Percentiles rank a stretch among this genome's conserved stretches.
Evolutionary conservation across 1,139 yeast species (phyloP).

Genomic region (Geotrichum europaeum): DNA sequence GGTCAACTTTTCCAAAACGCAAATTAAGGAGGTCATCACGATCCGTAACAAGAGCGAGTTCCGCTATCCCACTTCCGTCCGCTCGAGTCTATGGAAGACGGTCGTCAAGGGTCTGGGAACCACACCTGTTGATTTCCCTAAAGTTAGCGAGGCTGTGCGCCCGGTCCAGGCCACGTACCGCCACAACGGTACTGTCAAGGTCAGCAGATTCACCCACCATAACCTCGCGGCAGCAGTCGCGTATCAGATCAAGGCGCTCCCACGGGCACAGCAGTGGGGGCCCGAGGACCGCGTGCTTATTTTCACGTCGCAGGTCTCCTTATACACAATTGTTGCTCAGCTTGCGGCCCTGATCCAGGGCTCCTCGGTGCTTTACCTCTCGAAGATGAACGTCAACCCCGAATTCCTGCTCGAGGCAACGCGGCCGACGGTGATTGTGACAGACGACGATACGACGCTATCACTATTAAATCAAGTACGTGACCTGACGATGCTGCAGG

Average conservation of each 20-base stretch:
- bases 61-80: background rate
- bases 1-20: slow-evolving; percentile 1
- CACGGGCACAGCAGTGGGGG: slow-evolving; percentile 30
- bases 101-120: background rate
- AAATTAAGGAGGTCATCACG: background rate
- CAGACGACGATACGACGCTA: slow-evolving; percentile 30
- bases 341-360: slow-evolving; percentile 33
- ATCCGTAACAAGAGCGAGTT: background rate
- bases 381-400: slow-evolving; percentile 26
- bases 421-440: slow-evolving; percentile 29
- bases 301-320: slow-evolving; percentile 28
- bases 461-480: slow-evolving; percentile 25
- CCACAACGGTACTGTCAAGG: background rate
- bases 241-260: slow-evolving; percentile 34
- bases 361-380: slow-evolving; percentile 28
- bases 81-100: slow-evolving; percentile 1
- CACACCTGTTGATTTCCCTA: background rate
- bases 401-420: slow-evolving; percentile 22
- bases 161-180: slow-evolving; percentile 1
- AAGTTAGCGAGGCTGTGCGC: background rate
- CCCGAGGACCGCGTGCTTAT: slow-evolving; percentile 30
- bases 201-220: slow-evolving; percentile 21
- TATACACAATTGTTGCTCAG: slow-evolving; percentile 29
- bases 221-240: slow-evolving; percentile 34
- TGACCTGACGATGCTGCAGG: slow-evolving; percentile 17